phyloP scores from a whole-genome alignment of 2,329 filamentous ascomycete species.

The Colletotrichum incanum region DNA sequence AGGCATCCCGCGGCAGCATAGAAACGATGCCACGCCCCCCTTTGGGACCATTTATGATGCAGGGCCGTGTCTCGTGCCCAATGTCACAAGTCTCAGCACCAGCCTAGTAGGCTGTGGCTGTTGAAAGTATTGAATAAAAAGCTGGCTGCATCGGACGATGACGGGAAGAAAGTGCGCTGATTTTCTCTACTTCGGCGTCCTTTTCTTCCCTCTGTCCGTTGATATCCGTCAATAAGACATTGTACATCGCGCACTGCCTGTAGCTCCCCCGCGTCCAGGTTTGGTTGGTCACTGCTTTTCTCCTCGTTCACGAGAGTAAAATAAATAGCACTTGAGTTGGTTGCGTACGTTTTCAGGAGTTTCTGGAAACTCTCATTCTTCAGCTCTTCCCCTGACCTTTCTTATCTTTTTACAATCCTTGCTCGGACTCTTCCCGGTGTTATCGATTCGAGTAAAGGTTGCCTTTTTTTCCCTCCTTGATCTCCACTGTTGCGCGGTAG shows the following conservation, averaged over 20 bases:
- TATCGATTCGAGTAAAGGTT: slow-evolving; percentile 17
- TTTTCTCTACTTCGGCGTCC: slow-evolving; percentile 17
- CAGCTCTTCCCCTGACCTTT: neutral
- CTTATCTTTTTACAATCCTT: slow-evolving; percentile 4
- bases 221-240: slow-evolving; percentile 28
- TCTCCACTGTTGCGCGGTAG: slow-evolving; percentile 37
- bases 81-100: slow-evolving; percentile 16
- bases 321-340: slow-evolving; percentile 34
- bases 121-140: slow-evolving; percentile 28
- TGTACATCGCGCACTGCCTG: slow-evolving; percentile 16
- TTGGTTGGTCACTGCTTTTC: slow-evolving; percentile 7
- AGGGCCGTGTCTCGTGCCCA: slow-evolving; percentile 36
- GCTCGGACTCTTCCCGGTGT: slow-evolving; percentile 14
- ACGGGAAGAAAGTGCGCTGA: slow-evolving; percentile 36
- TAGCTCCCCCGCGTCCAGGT: slow-evolving; percentile 20
- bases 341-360: slow-evolving; percentile 3
- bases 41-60: slow-evolving; percentile 16
- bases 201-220: slow-evolving; percentile 27
- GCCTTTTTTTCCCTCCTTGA: slow-evolving; percentile 8
- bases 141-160: slow-evolving; percentile 35
- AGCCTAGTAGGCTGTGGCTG: slow-evolving; percentile 1
- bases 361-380: slow-evolving; percentile 6
- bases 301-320: slow-evolving; percentile 21
- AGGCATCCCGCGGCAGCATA: slow-evolving; percentile 7
- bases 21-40: slow-evolving; percentile 11